Conservation (phyloP, 768 basidiomycete species). For the Clitopilus passeckerianus region DNA sequence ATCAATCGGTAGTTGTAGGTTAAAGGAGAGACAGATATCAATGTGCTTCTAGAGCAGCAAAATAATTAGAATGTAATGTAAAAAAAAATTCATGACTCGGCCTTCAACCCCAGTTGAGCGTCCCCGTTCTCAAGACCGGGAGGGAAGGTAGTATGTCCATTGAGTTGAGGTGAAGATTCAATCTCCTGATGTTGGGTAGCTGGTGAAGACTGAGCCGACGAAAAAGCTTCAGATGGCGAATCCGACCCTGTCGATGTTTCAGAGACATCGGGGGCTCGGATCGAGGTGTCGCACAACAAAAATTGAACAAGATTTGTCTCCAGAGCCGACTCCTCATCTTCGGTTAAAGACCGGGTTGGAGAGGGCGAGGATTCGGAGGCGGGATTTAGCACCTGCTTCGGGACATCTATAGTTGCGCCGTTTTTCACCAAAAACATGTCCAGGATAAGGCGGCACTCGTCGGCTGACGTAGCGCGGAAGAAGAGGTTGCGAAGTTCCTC, state of each 20-base stretch:
- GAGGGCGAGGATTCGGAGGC: neutral
- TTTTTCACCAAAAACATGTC: constrained; percentile 75
- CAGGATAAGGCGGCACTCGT: constrained; percentile 82
- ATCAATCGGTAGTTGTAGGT: neutral
- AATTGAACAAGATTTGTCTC: neutral
- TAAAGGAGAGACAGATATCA: neutral
- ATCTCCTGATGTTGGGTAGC: neutral
- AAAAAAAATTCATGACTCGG: neutral
- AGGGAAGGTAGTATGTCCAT: neutral
- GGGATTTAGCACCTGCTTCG: neutral
- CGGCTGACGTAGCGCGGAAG: constrained; percentile 62
- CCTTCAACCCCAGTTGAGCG: neutral
- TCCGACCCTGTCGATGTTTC: neutral
- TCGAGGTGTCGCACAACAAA: neutral
- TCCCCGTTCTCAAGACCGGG: neutral
- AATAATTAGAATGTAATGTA: neutral
- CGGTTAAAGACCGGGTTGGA: neutral
- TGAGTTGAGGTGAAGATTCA: neutral
- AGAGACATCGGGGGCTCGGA: neutral
- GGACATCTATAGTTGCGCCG: constrained; percentile 18
- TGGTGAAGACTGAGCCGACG: neutral
- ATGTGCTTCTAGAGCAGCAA: neutral
- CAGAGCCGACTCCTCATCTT: neutral
- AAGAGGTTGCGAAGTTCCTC: constrained; percentile 67
- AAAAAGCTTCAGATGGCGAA: neutral